phyloP scores from a whole-genome alignment of 768 basidiomycete genomes.

The Astraeus odoratus region DNA sequence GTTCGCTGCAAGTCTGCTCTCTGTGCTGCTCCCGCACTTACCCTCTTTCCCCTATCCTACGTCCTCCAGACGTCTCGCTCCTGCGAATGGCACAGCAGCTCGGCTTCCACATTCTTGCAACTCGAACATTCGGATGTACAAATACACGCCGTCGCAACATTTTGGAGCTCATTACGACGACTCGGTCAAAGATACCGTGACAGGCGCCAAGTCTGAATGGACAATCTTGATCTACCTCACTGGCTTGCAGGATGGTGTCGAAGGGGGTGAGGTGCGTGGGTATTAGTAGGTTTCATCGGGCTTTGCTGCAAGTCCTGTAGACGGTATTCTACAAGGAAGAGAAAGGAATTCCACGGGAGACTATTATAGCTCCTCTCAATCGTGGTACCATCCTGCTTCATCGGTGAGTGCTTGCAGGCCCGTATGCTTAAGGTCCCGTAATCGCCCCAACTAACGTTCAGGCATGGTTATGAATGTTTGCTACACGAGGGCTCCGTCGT shows the following conservation, averaged over 20 bases:
- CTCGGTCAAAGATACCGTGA: slow-evolving; percentile 49
- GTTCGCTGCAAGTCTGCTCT: slow-evolving; percentile 51
- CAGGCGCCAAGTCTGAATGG: slow-evolving; percentile 68
- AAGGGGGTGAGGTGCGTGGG: slow-evolving; percentile 54
- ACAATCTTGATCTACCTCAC: slow-evolving; percentile 69
- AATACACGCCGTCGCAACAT: slow-evolving; percentile 55
- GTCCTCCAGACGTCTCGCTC: slow-evolving; percentile 21
- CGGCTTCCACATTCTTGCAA: slow-evolving; percentile 55
- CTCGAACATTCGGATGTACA: slow-evolving; percentile 69
- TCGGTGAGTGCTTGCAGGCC: slow-evolving; percentile 35
- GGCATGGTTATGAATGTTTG: slow-evolving; percentile 68
- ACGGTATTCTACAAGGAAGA: slow-evolving; percentile 65
- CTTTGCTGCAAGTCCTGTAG: slow-evolving; percentile 26
- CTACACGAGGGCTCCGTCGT: slow-evolving; percentile 67
- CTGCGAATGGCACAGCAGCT: slow-evolving; percentile 5
- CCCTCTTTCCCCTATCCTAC: slow-evolving; percentile 44
- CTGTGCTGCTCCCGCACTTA: slow-evolving; percentile 47
- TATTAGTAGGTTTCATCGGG: not conserved
- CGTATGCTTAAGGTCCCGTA: no score
- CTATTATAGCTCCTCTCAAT: slow-evolving; percentile 45
- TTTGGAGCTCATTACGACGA: slow-evolving; percentile 79
- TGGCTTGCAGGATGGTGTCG: slow-evolving; percentile 64
- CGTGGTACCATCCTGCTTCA: slow-evolving; percentile 64
- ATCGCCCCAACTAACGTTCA: no score
- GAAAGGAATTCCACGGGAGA: slow-evolving; percentile 40